A percentile compares a stretch with the other conserved stretches of the same genome.
phyloP scores from a whole-genome alignment of 2,329 filamentous ascomycete genomes.

The Fusarium beomiforme region DNA sequence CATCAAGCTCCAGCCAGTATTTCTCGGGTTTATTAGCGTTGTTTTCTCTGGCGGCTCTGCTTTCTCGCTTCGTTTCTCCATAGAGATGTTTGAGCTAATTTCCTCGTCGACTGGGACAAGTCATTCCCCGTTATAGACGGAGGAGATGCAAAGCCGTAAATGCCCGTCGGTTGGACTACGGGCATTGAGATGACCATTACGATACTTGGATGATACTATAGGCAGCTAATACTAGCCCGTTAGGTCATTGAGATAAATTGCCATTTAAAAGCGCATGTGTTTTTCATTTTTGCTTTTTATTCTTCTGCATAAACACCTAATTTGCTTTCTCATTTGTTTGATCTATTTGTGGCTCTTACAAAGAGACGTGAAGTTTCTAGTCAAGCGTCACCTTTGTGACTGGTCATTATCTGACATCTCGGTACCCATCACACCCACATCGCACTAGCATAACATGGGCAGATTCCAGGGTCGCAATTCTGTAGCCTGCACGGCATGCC shows the following conservation, averaged over 20 bases:
- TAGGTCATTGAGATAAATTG: not conserved
- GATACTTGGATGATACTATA: not conserved
- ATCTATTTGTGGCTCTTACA: not conserved
- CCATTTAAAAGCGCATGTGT: not conserved
- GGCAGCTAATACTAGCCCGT: not conserved
- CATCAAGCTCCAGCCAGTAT: no score
- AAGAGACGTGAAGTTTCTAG: not conserved
- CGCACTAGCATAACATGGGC: not conserved
- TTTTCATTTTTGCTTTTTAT: not conserved
- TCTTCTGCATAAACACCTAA: not conserved
- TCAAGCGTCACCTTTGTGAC: not conserved
- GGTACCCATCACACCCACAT: not conserved
- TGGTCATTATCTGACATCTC: not conserved
- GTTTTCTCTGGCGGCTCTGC: constrained; percentile 25
- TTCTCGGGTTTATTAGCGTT: constrained; percentile 22
- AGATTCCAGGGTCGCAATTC: not conserved
- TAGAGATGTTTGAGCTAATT: not conserved
- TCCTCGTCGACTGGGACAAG: not conserved
- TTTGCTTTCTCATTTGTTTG: not conserved
- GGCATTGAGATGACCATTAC: not conserved
- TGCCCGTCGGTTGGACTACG: not conserved
- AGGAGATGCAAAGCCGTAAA: not conserved
- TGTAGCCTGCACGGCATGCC: constrained; percentile 1
- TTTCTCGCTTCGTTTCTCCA: not conserved
- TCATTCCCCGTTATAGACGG: not conserved